A percentile compares a stretch with the other conserved stretches of the same genome.
phyloP scores from a whole-genome alignment of 257 asterid species.

The Primulina huaijiensis region DNA sequence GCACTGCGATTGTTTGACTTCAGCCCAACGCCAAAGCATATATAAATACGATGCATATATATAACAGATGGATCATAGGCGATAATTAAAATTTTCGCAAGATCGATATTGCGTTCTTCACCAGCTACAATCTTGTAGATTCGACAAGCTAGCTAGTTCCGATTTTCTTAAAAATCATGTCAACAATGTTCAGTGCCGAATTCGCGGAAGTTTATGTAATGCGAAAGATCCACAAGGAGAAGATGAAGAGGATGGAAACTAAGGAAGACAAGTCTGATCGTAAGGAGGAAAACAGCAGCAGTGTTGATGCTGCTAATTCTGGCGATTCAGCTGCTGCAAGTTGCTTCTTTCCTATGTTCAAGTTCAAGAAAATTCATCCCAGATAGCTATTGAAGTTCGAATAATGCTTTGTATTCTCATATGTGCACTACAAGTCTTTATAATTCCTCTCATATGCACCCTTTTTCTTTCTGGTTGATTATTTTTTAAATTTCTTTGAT shows the following conservation, averaged over 20 bases:
- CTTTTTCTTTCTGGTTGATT: too few species aligned
- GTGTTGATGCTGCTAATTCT: too few species aligned
- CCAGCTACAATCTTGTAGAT: too few species aligned
- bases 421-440: too few species aligned
- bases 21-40: not conserved
- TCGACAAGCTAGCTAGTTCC: too few species aligned
- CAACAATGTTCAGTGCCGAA: constrained; percentile 30
- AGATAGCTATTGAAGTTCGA: not conserved
- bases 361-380: constrained; percentile 56
- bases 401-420: not conserved
- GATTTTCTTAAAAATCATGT: constrained; percentile 25
- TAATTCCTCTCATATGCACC: too few species aligned
- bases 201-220: constrained; percentile 45
- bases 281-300: not conserved
- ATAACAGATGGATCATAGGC: too few species aligned
- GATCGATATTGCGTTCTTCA: too few species aligned
- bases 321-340: not conserved
- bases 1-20: not conserved
- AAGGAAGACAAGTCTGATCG: not conserved
- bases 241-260: constrained; percentile 39
- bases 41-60: too few species aligned
- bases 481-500: too few species aligned
- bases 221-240: constrained; percentile 42
- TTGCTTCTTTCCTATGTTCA: constrained; percentile 35
- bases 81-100: too few species aligned